Evolutionary conservation across 257 asterid genomes (phyloP), one percentile per base, ranked within the genome.

Genomic region (Sherardia arvensis): DNA sequence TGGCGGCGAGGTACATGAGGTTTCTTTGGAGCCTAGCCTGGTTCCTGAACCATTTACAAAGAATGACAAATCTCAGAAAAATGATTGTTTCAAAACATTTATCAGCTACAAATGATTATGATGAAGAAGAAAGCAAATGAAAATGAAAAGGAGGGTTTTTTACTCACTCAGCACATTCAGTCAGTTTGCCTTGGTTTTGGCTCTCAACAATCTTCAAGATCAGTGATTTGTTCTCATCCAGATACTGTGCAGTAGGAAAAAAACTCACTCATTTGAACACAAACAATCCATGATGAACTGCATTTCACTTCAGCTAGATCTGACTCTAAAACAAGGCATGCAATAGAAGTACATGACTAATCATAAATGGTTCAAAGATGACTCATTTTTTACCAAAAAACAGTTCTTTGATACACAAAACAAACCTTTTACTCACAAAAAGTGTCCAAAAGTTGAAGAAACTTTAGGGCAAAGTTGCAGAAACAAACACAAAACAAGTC

Each of bases 181-280:
- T 84, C 69, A 90, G 71, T 81, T 90, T 93, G 30, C 99, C 99
- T 0, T 95, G 84, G 83, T 87, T 93, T 60, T 93, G 99, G 83
- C 87, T 93, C 86, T 93, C 99, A 18, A 93, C 99, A 62, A 93
- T 93, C 91, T 84, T 93, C 81, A 93, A 71, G 76, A 93, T 93
- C 48, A 93, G 81, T 5, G 99, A 90, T 72, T 93, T 93, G 86
- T 93, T 93, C 73, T 93, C 99, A 79, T 93, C 99, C 69, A 93
- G 75, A 77, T 84, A 93, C 99, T 93, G 88, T 85, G 71, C 3
- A 54, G 7, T 33, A 21, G 25, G 25, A 1, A 5, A 4, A 53
- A 21, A 22, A 11, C n/a, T n/a, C n/a, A n/a, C n/a, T 3, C 12
- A 67, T 21, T 7, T 26, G 53, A 43, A 25, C 30, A n/a, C 30